phyloP scores from a whole-genome alignment of 345 rosid species.

The Bruguiera sexangula region DNA sequence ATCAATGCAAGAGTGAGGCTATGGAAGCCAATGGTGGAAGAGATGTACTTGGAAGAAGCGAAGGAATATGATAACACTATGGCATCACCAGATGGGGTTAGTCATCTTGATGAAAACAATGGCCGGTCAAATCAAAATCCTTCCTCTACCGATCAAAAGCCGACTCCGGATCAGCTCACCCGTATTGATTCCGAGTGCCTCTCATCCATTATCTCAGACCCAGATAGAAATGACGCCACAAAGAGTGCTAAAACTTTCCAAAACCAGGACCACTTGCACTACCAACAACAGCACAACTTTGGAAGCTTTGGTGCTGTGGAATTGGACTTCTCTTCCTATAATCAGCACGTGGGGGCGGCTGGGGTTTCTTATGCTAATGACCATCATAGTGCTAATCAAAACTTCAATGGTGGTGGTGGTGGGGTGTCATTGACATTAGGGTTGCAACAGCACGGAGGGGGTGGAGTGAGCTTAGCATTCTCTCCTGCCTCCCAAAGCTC shows the following conservation, averaged over 20 bases:
- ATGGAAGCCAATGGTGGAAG: slow-evolving; percentile 99
- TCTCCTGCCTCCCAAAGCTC: slow-evolving; percentile 64
- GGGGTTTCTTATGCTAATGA: slow-evolving; percentile 42
- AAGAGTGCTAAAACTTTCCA: slow-evolving; percentile 34
- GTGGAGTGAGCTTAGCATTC: slow-evolving; percentile 71
- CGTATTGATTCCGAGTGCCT: slow-evolving; percentile 87
- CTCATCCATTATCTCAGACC: slow-evolving; percentile 66
- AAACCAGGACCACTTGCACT: slow-evolving; percentile 25
- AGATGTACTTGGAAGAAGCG: slow-evolving; percentile 89
- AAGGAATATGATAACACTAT: slow-evolving; percentile 53
- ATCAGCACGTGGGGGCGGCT: slow-evolving; percentile 38
- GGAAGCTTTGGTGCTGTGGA: slow-evolving; percentile 50
- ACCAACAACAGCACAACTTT: slow-evolving; percentile 31
- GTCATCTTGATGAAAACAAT: slow-evolving; percentile 34
- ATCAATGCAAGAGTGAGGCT: slow-evolving; percentile 99
- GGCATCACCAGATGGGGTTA: slow-evolving; percentile 39
- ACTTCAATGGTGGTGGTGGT: slow-evolving; percentile 43
- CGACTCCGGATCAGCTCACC: slow-evolving; percentile 55
- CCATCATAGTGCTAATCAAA: slow-evolving; percentile 18
- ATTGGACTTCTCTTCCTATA: slow-evolving; percentile 64
- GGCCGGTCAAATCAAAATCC: slow-evolving; percentile 30
- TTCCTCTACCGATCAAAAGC: slow-evolving; percentile 54
- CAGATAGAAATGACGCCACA: slow-evolving; percentile 35
- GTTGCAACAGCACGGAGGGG: slow-evolving; percentile 72
- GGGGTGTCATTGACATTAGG: slow-evolving; percentile 86